phyloP scores from a whole-genome alignment of 2,329 filamentous ascomycete genomes.

The Epicoccum sorghinum region DNA sequence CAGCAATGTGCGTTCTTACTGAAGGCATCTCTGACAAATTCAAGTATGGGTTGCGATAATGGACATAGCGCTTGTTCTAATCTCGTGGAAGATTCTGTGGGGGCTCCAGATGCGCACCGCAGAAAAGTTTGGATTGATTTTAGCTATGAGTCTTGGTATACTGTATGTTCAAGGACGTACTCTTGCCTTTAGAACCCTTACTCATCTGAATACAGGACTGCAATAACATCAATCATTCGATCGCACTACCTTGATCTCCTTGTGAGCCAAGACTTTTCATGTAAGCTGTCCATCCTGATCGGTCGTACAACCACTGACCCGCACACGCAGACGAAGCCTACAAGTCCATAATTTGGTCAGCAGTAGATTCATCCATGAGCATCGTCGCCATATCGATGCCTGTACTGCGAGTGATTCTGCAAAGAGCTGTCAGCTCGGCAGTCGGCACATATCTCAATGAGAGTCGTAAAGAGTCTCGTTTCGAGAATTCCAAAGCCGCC shows the following conservation, averaged over 20 bases:
- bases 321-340: neutral
- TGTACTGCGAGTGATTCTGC: neutral
- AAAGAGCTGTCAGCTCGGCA: neutral
- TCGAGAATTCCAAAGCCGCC: neutral
- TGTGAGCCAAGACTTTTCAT: constrained; percentile 16
- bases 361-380: neutral
- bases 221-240: constrained; percentile 13
- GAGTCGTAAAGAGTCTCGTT: neutral
- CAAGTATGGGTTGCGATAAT: constrained; percentile 19
- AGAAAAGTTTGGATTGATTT: constrained; percentile 17
- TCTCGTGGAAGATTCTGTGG: constrained; percentile 19
- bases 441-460: neutral
- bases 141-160: constrained; percentile 19
- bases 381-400: constrained; percentile 2
- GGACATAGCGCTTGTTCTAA: constrained; percentile 16
- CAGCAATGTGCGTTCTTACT: neutral
- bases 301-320: neutral
- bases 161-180: neutral
- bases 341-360: constrained; percentile 1
- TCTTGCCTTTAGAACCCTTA: neutral
- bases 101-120: constrained; percentile 16
- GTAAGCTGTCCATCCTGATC: constrained; percentile 2
- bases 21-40: constrained; percentile 1
- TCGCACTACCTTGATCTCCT: constrained; percentile 15
- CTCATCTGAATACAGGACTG: constrained; percentile 2